Evolutionary conservation across 805 yeast species (phyloP), one percentile per base, ranked within the genome.

Genomic region (Ogataea salicorniae): DNA sequence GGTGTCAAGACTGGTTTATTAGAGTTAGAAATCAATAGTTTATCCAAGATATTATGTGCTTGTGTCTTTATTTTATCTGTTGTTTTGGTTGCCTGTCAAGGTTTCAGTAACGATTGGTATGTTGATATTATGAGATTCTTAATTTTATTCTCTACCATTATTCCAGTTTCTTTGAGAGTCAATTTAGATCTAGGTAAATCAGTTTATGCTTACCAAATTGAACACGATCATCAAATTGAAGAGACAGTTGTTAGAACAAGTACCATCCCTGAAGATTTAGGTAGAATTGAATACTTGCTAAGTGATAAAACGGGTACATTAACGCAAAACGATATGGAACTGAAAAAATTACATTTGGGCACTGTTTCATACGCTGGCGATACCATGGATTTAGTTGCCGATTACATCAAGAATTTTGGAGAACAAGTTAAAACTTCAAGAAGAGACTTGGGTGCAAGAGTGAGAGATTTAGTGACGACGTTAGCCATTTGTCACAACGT

Each of bases 241-340:
- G 88, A 83, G 7, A 91, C 98, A 0, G 81, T 95, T 45, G 99
- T 95, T 5, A 80, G 99, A 62, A 94, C 99, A 1, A 88, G 97
- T 47, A 95, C 99, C 0, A 94, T 94, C 40, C 99, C 99, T 1
- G 99, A 94, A 66, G 99, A 94, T 68, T 73, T 94, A 53, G 99
- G 99, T 26, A 76, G 99, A 56, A 87, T 94, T 39, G 98, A 94
- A 66, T 94, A 94, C 64, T 68, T 94, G 47, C 73, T 94, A 40
- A 84, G 91, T 52, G 99, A 94, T 66, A 94, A 94, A 61, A 94
- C 99, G 0, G 99, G 99, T 36, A 94, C 99, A 1, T 75, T 94
- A 55, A 94, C 99, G 5, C 97, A 92, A 64, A 94, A 94, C 64
- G 99, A 95, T 62, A 94, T 94, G 99, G 96, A 89, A 60, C 72